Base-by-base conservation (phyloP, 176 grass and related monocot species). In the Rhynchospora pubera region DNA sequence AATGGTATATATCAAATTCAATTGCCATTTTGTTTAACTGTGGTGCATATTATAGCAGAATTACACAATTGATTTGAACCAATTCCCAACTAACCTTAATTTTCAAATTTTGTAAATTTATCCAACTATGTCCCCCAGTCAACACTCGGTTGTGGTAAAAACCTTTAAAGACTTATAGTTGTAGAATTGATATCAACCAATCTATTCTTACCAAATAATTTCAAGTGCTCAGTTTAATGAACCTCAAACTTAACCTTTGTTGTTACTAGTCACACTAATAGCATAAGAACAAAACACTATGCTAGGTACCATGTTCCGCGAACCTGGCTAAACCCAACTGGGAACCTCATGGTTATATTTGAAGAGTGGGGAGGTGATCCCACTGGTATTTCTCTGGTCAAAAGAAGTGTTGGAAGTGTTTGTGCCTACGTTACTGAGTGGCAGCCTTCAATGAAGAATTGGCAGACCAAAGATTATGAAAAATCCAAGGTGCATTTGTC, bases 341-440 rank as follows among this genome's bases (percentile, higher is more conserved):
- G 96, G 5, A 99, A 99, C 84, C 87, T 99, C 77, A 43, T 95
- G 79, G 96, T 99, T 47, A 82, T 99, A 75, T 95, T 99, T 13
- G 96, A 99, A 84, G 96, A 99, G 89, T 95, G 87, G 84, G 96
- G 92, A 4, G 96, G 96, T 72, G 92, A 99, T 57, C 89, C 92
- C 14, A 80, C 89, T 0, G 79, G 83, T 39, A 95, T 99, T 77
- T 87, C 91, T n/a, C 83, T 99, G 84, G 91, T 91, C 68, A 99
- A 95, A 87, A 88, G 96, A 84, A 95, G 75, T 15, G 65, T 81
- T 13, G 87, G 89, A 80, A 91, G 87, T 56, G 66, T 90, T 18
- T 99, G 96, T 53, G 96, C 96, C 63, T 91, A 95, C 65, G 89
- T 99, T 9, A 94, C 91, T 13, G 96, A 99, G 75, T 95, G 96